Base-by-base conservation (phyloP, 2,329 filamentous ascomycete genomes). In the Trichophyton rubrum region DNA sequence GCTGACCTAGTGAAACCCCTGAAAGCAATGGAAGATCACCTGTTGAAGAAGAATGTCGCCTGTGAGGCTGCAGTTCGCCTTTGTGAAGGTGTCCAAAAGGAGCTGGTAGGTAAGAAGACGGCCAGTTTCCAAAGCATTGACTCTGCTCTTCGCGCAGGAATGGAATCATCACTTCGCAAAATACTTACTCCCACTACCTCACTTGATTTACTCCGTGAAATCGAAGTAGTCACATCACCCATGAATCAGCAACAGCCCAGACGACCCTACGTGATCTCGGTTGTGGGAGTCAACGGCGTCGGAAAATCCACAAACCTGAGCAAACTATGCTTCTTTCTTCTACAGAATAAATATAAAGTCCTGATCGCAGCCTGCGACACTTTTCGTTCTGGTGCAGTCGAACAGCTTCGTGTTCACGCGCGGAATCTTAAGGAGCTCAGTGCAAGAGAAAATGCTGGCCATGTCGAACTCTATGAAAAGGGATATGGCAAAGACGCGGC, bases 401-500 rank as follows among this genome's bases (percentile, higher is more conserved):
- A 99, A 77, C 93, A 99, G 75, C 82, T 99, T 9, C 89, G 90
- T 60, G 93, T 97, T 3, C 93, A 99, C 71, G 93, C 95, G 33
- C 86, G 89, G 62, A 96, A 97, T 71, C 80, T 99, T 64, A 90
- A 89, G 70, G 92, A 99, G 74, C 81, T 99, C 35, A 89, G 86
- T 3, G 82, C 84, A 58, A 85, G 93, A 64, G 91, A 97, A 74
- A 88, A 88, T 53, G 79, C 81, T 20, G 89, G 89, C 30, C 77
- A 84, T 60, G 89, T 99, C 56, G 91, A 95, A 71, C 80, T 99
- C 56, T 99, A 95, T 74, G 90, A 99, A 71, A 93, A 95, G 76
- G 93, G 93, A 40, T 99, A 99, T 72, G 93, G 93, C 68, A 97
- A 96, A 71, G 95, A 99, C 70, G 93, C 95, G 0, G 95, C 95